These are phyloP conservation scores for Arabis alpina DNA, from an alignment of 345 rosid species.

Conservation along the genomic window DNA sequence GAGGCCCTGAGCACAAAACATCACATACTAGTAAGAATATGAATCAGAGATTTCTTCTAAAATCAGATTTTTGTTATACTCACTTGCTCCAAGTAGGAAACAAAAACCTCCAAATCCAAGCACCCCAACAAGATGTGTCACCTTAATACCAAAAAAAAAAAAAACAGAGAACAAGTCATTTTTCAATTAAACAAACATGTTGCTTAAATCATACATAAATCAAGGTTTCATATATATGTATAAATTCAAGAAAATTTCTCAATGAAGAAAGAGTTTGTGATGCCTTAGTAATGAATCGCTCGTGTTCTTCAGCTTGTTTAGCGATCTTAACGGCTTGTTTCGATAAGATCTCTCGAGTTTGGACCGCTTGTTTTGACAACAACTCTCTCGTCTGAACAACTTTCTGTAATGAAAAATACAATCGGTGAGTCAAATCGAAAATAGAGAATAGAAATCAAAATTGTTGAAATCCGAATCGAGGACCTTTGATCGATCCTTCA, in stretches of 20 bases:
- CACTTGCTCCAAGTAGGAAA: slow-evolving; percentile 90
- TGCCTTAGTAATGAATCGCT: slow-evolving; percentile 83
- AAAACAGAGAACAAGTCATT: slow-evolving; percentile 1
- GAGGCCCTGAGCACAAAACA: slow-evolving; percentile 68
- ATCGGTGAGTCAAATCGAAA: slow-evolving; percentile 9
- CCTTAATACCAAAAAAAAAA: slow-evolving; percentile 46
- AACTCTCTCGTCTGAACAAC: slow-evolving; percentile 83
- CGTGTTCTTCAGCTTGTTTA: slow-evolving; percentile 93
- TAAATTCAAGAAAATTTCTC: no score
- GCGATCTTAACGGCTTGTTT: slow-evolving; percentile 94
- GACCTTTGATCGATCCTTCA: slow-evolving; percentile 78
- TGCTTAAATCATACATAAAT: slow-evolving; percentile 2
- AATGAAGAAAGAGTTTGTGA: background rate
- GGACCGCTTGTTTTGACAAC: slow-evolving; percentile 75
- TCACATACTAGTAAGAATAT: background rate
- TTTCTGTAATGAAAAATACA: slow-evolving; percentile 43
- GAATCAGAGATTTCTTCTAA: slow-evolving; percentile 1
- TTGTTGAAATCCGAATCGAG: slow-evolving; percentile 11
- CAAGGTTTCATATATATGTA: background rate
- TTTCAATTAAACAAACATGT: background rate
- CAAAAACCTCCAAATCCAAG: slow-evolving; percentile 95
- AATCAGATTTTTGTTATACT: slow-evolving; percentile 39
- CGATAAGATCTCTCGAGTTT: slow-evolving; percentile 79
- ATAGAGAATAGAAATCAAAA: slow-evolving; percentile 2
- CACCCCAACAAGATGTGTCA: slow-evolving; percentile 86